phyloP scores from a whole-genome alignment of 306 rosid genomes.

The Quillaja saponaria region DNA sequence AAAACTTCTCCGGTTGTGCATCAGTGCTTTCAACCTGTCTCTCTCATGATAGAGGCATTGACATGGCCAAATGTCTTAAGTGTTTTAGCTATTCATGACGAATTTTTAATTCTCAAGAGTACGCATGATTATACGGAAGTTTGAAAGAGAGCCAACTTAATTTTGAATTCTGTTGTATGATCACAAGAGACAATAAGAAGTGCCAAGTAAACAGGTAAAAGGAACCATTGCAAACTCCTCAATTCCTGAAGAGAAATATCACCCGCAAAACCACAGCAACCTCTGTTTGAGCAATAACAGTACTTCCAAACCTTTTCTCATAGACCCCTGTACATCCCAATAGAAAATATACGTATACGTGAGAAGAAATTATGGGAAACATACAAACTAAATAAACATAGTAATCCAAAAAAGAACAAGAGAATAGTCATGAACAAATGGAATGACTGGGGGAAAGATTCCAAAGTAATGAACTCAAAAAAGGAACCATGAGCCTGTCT shows the following conservation, averaged over 20 bases:
- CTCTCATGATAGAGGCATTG: too few species aligned
- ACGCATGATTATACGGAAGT: background rate
- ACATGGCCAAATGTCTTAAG: too few species aligned
- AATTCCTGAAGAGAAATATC: background rate
- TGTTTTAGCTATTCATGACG: too few species aligned
- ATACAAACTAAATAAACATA: background rate
- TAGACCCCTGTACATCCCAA: conserved; percentile 31
- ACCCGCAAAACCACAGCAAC: background rate
- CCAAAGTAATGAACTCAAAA: too few species aligned
- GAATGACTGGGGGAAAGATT: background rate
- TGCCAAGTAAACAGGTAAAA: background rate
- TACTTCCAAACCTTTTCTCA: background rate
- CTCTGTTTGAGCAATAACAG: background rate
- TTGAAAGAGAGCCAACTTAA: background rate
- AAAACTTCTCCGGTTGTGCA: too few species aligned
- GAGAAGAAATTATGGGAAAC: background rate
- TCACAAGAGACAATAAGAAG: background rate
- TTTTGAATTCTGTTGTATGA: background rate
- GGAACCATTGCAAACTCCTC: background rate
- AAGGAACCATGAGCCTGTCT: too few species aligned
- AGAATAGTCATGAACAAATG: background rate
- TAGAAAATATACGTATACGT: background rate
- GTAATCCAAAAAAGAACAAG: background rate
- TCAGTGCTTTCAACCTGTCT: too few species aligned
- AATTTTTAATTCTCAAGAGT: background rate